Percentiles rank a stretch among this genome's conserved stretches.
phyloP scores from a whole-genome alignment of 495 filamentous ascomycete species.

The Hypoxylon lienhwacheense region DNA sequence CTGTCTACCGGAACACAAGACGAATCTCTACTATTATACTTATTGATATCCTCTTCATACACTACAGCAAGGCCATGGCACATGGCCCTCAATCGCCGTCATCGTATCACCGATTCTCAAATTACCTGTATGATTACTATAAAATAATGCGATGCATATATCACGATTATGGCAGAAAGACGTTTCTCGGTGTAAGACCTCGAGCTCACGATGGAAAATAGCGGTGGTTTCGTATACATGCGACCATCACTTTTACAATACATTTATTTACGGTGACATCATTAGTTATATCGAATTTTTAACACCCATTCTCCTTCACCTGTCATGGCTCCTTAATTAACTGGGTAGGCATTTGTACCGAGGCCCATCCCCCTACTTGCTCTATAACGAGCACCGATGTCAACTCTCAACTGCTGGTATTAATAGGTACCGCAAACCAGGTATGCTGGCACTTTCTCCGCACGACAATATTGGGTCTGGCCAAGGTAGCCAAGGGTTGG shows the following conservation, averaged over 20 bases:
- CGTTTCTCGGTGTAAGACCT: background rate
- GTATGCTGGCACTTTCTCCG: no score
- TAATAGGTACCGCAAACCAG: no score
- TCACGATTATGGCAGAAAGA: constrained; percentile 1
- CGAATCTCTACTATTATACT: background rate
- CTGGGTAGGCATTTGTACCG: no score
- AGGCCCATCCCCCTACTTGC: no score
- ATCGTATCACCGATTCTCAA: background rate
- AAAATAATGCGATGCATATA: constrained; percentile 8
- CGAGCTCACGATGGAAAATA: background rate
- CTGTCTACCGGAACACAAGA: background rate
- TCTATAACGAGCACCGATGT: no score
- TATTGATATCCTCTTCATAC: background rate
- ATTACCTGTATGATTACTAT: constrained; percentile 7
- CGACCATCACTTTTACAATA: background rate
- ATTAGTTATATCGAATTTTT: background rate
- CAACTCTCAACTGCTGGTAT: no score
- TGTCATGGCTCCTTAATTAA: no score
- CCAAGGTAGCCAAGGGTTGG: no score
- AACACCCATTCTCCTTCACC: no score
- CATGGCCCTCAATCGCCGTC: background rate
- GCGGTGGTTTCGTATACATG: background rate
- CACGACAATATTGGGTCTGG: no score
- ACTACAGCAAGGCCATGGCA: background rate
- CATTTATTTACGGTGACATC: background rate